Evolutionary conservation across 2,329 filamentous ascomycete species (phyloP), one percentile per base, ranked within the genome.

Genomic region (Hypomyces perniciosus): DNA sequence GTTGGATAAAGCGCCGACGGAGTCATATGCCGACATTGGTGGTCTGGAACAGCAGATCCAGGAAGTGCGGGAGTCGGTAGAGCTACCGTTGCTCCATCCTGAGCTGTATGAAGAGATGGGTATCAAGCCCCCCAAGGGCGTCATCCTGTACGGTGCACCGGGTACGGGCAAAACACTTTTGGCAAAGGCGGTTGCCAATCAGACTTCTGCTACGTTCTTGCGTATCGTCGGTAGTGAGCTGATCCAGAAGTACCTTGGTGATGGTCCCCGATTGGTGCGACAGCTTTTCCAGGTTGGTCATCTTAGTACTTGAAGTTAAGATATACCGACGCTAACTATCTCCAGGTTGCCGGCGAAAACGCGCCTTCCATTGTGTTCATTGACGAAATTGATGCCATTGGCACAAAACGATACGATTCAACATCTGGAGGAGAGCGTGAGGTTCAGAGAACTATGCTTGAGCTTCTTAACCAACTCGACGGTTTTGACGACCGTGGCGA

Each of bases 21-120:
- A 99, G 70, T 96, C 91, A 33, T 99, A 99, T 61, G 93, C 93
- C 53, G 93, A 99, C 72, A 99, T 99, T 73, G 93, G 93, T 76
- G 93, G 93, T 68, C 71, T 99, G 60, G 93, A 99, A 70, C 74
- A 81, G 52, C 93, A 99, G 70, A 99, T 99, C 54, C 93, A 99
- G 67, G 93, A 99, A 73, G 93, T 99, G 42, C 81, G 93, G 60
- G 93, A 99, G 75, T 95, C 93, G 1, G 93, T 99, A 52, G 93
- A 99, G 74, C 72, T 99, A 62, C 93, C 93, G 5, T 77, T 99
- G 56, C 78, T 99, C 53, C 93, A 99, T 68, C 93, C 93, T 0
- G 93, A 99, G 72, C 76, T 99, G 47, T 99, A 99, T 72, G 93
- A 99, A 71, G 93, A 99, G 76, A 99, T 99, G 93, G 93, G 93